Base-by-base conservation (phyloP, 495 filamentous ascomycete species). In the Aspergillus saccharolyticus region DNA sequence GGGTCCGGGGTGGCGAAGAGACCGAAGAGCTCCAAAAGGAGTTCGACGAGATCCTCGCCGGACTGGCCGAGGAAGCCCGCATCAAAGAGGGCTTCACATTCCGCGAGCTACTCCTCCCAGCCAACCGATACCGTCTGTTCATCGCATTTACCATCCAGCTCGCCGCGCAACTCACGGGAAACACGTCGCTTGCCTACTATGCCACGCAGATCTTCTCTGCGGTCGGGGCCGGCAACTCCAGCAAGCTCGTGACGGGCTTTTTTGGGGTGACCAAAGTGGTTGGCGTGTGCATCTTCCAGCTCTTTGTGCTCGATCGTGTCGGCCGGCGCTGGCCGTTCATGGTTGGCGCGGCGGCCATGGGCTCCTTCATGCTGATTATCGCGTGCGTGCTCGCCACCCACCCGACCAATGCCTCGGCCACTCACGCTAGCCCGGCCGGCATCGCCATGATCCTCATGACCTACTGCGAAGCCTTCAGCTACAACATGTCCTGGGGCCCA, bases 291-390 rank as follows among this genome's bases (percentile, higher is more conserved):
- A 72, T 76, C 53, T 63, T 77, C 65, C 63, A 69, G 12, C 67
- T 77, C 44, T 76, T 81, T 24, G 71, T 80, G 25, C 73, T 84
- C 53, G 80, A 84, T 56, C 70, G 72, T 7, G 67, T 79, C 54
- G 82, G 82, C 5, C 78, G 82, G 21, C 72, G 80, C 10, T 72
- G 72, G 10, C 73, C 80, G 3, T 74, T 84, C 60, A 79, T 83
- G 56, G 66, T 73, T 25, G 80, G 79, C n/a, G 77, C 80, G 48
- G 58, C 75, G 53, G 66, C 72, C 19, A 79, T 79, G 72, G 77
- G 74, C 16, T 75, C 75, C 1, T 77, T 78, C 61, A 77, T 77
- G 55, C 68, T 85, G 54, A 83, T 83, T 62, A 80, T 78, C 22
- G 74, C 78, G 21, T 70, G 73, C 20, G 71, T 79, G 33, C 68